These are phyloP conservation scores for Zygotorulaspora danielsina DNA, from an alignment of 805 yeast genomes.

Conservation along the genomic window DNA sequence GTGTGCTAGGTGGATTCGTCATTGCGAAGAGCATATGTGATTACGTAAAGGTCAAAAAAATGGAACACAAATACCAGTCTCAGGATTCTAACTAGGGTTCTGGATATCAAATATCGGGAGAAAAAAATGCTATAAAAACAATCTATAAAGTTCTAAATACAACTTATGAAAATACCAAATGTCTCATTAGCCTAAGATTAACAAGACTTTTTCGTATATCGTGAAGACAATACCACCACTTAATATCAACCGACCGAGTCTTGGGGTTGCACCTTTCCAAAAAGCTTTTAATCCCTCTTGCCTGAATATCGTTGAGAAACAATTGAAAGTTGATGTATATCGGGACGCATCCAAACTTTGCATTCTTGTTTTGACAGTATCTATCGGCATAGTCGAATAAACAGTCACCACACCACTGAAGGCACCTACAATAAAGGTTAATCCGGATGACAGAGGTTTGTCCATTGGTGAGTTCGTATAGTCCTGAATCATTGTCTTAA, in stretches of 20 bases:
- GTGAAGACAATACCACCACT: slow-evolving; percentile 98
- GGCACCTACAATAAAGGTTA: slow-evolving; percentile 87
- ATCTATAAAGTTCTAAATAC: not conserved
- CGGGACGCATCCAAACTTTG: slow-evolving; percentile 79
- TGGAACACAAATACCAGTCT: slow-evolving; percentile 47
- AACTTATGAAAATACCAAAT: not conserved
- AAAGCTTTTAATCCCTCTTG: slow-evolving; percentile 88
- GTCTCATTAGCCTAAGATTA: slow-evolving; percentile 25
- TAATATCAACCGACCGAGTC: slow-evolving; percentile 84
- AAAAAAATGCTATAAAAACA: too few relatives aligned
- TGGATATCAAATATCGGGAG: too few relatives aligned
- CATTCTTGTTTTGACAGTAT: slow-evolving; percentile 95
- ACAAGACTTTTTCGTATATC: slow-evolving; percentile 85
- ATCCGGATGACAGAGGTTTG: slow-evolving; percentile 68
- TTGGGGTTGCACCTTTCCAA: slow-evolving; percentile 98
- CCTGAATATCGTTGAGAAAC: slow-evolving; percentile 72
- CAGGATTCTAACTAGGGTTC: slow-evolving; percentile 21
- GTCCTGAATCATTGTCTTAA: slow-evolving; percentile 73
- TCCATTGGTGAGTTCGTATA: slow-evolving; percentile 61
- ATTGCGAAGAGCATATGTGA: slow-evolving; percentile 64
- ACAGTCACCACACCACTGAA: slow-evolving; percentile 87
- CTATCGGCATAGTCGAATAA: slow-evolving; percentile 91
- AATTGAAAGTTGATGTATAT: slow-evolving; percentile 73
- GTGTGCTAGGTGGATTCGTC: slow-evolving; percentile 64
- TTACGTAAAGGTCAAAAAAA: slow-evolving; percentile 68